These are phyloP conservation scores for Mucuna pruriens DNA, from an alignment of 306 rosid genomes.

Conservation along the genomic window DNA sequence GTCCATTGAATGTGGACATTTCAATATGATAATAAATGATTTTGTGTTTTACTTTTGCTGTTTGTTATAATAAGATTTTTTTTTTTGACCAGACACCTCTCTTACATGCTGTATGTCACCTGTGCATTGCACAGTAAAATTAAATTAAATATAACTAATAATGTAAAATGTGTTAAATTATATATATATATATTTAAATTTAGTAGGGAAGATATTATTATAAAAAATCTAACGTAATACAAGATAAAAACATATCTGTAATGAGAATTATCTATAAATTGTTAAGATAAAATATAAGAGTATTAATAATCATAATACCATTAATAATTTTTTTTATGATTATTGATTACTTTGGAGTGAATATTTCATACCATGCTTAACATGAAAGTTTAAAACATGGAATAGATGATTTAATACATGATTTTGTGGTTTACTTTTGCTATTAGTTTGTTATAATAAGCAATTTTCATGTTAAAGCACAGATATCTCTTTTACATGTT, in stretches of 20 bases:
- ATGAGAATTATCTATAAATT: not conserved
- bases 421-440: slow-evolving; percentile 20
- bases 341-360: not conserved
- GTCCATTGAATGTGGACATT: slow-evolving; percentile 7
- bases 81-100: not conserved
- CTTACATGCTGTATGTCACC: slow-evolving; percentile 4
- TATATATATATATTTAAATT: not conserved
- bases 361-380: not conserved
- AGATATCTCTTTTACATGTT: not conserved
- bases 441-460: slow-evolving; percentile 9
- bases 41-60: not conserved
- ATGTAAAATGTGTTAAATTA: not conserved
- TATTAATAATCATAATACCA: not conserved
- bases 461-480: not conserved
- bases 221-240: not conserved
- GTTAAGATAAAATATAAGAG: not conserved
- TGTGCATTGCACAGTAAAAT: not conserved
- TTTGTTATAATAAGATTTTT: not conserved
- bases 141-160: not conserved
- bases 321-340: not conserved
- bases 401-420: slow-evolving; percentile 27
- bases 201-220: not conserved
- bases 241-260: not conserved
- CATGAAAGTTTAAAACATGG: not conserved
- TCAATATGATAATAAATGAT: slow-evolving; percentile 18